Conservation (phyloP, 75 land plant genomes). For the Ceratopteris richardii region DNA sequence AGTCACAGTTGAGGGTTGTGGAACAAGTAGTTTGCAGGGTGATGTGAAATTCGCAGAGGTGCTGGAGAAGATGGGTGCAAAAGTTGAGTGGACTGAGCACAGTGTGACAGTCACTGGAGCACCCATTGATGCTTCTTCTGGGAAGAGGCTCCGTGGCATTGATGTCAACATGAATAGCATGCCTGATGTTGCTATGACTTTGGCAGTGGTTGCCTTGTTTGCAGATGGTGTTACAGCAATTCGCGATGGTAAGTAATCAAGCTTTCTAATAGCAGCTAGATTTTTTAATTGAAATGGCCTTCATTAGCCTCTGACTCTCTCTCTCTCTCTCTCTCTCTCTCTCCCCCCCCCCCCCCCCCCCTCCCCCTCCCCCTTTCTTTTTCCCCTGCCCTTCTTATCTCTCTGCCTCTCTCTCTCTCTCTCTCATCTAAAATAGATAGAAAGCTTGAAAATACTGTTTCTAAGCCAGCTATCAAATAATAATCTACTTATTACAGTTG, state of each 20-base stretch:
- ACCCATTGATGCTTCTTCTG: constrained; percentile 32
- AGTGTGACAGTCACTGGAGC: constrained; percentile 95
- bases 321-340: too few relatives aligned
- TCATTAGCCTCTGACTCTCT: too few relatives aligned
- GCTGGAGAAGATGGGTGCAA: constrained; percentile 93
- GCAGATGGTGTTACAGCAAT: constrained; percentile 94
- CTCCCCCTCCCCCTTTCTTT: too few relatives aligned
- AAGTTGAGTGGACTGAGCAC: constrained; percentile 84
- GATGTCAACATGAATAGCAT: constrained; percentile 98
- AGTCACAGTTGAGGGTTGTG: constrained; percentile 92
- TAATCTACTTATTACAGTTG: too few relatives aligned
- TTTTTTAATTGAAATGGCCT: too few relatives aligned
- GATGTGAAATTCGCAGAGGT: constrained; percentile 99
- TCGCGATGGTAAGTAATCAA: constrained; percentile 68
- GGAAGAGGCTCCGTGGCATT: constrained; percentile 64
- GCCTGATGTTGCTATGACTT: constrained; percentile 99
- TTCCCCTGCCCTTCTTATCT: too few relatives aligned
- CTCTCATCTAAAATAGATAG: too few relatives aligned
- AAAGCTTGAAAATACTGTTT: too few relatives aligned
- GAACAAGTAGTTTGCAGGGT: constrained; percentile 94
- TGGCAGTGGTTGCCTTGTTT: constrained; percentile 92
- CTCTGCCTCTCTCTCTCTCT: too few relatives aligned
- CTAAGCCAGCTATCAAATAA: too few relatives aligned
- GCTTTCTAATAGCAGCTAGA: too few relatives aligned
- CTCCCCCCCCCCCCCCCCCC: too few relatives aligned